Conservation (phyloP, 768 basidiomycete species). For the Mycena olivaceomarginata region DNA sequence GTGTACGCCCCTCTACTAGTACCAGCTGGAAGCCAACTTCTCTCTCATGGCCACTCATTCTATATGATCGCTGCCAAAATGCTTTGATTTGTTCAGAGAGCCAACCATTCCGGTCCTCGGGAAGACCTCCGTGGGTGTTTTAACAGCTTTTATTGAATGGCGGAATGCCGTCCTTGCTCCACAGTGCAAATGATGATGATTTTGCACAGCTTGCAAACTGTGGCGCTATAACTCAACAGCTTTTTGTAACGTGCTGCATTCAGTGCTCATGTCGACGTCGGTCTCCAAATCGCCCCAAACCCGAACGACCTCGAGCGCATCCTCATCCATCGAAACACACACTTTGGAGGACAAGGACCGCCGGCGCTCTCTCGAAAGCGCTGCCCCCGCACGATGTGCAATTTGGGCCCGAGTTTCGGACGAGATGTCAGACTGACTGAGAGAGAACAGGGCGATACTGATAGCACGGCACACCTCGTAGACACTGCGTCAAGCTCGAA, state of each 20-base stretch:
- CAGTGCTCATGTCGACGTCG: constrained; percentile 32
- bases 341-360: constrained; percentile 11
- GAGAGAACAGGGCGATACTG: constrained; percentile 33
- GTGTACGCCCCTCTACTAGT: too few species aligned
- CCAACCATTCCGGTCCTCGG: too few species aligned
- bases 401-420: background rate
- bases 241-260: too few species aligned
- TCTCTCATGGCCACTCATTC: too few species aligned
- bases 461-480: constrained; percentile 31
- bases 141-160: too few species aligned
- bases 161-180: too few species aligned
- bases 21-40: too few species aligned
- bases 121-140: too few species aligned
- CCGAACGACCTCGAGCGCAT: constrained; percentile 6
- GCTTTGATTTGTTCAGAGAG: too few species aligned
- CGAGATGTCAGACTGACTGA: background rate
- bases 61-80: too few species aligned
- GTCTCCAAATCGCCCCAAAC: constrained; percentile 4
- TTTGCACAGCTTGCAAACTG: background rate
- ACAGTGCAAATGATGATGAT: background rate
- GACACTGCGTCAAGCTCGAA: background rate
- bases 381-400: constrained; percentile 37
- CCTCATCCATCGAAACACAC: constrained; percentile 37
- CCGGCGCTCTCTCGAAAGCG: constrained; percentile 34
- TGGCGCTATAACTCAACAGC: too few species aligned